A percentile compares a stretch with the other conserved stretches of the same genome.
These are phyloP conservation scores for Colletotrichum tropicale DNA, from an alignment of 2,329 filamentous ascomycete genomes.

Conservation along the genomic window DNA sequence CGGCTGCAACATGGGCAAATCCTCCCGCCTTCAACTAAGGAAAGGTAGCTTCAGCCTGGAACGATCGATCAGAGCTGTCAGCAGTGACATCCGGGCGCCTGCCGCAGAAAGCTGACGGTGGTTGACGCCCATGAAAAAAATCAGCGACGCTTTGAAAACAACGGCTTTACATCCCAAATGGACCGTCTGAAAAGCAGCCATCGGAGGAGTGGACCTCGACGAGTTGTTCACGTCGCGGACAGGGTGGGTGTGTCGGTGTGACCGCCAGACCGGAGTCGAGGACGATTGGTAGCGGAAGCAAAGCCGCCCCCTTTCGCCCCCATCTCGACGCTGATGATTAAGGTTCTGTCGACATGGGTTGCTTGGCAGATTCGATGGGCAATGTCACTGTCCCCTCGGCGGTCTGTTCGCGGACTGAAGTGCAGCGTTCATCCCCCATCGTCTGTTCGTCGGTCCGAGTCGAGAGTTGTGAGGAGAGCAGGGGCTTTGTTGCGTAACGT, in stretches of 20 bases:
- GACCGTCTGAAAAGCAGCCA: neutral
- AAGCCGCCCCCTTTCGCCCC: neutral
- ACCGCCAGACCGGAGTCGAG: neutral
- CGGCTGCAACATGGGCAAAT: neutral
- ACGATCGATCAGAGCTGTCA: neutral
- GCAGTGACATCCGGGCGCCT: neutral
- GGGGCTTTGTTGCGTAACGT: neutral
- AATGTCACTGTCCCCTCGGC: slow-evolving; percentile 5
- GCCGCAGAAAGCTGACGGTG: slow-evolving; percentile 1
- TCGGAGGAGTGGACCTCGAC: neutral
- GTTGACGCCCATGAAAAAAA: neutral
- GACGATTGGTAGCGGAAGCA: neutral
- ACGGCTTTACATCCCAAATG: neutral
- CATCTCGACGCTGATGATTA: neutral
- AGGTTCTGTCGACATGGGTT: slow-evolving; percentile 14
- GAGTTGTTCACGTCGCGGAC: neutral
- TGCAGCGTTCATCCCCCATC: slow-evolving; percentile 12
- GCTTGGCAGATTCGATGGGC: slow-evolving; percentile 3
- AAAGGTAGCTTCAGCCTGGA: neutral
- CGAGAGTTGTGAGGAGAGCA: neutral
- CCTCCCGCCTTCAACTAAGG: neutral
- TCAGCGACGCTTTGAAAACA: neutral
- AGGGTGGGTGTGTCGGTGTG: neutral
- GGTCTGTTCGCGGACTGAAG: slow-evolving; percentile 9
- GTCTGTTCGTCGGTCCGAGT: slow-evolving; percentile 5